Percentiles rank a stretch among this genome's conserved stretches.
Evolutionary conservation across 768 basidiomycete species (phyloP).

Genomic region (Lepiota subincarnata): DNA sequence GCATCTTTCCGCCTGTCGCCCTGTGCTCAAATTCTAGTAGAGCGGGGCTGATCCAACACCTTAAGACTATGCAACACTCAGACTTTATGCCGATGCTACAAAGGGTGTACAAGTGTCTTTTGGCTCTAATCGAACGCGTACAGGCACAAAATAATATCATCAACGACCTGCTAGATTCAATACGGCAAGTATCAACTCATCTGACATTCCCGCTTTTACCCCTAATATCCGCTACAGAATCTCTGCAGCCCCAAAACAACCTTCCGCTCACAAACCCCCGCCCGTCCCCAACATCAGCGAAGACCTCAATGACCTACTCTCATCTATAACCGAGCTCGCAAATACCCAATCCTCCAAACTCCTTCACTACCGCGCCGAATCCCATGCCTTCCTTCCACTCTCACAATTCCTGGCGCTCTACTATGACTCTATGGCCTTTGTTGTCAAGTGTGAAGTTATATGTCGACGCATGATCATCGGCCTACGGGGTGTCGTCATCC

Average conservation of each 20-base stretch:
- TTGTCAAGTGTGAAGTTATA: constrained; percentile 81
- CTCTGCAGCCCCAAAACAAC: constrained; percentile 25
- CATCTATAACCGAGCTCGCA: constrained; percentile 79
- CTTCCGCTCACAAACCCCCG: constrained; percentile 25
- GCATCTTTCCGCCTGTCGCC: background rate
- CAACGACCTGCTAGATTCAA: constrained; percentile 49
- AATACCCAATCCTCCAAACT: constrained; percentile 80
- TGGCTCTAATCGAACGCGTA: constrained; percentile 65
- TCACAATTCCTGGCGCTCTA: constrained; percentile 78
- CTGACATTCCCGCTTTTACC: background rate
- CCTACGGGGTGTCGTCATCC: constrained; percentile 78
- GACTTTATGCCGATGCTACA: constrained; percentile 65
- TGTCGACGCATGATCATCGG: constrained; percentile 92
- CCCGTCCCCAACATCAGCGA: constrained; percentile 48
- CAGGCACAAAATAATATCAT: constrained; percentile 58
- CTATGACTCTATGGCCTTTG: constrained; percentile 85
- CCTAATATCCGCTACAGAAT: background rate
- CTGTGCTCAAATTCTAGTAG: constrained; percentile 19
- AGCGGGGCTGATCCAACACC: constrained; percentile 44
- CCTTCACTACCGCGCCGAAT: constrained; percentile 71
- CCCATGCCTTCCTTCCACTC: constrained; percentile 70
- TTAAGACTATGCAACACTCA: constrained; percentile 64
- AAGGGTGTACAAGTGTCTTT: constrained; percentile 54
- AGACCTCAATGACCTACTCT: constrained; percentile 73
- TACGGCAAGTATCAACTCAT: constrained; percentile 24